Percentiles rank a stretch among this genome's conserved stretches.
Conservation (phyloP, 306 rosid species). For the Cucumis cinereus region DNA sequence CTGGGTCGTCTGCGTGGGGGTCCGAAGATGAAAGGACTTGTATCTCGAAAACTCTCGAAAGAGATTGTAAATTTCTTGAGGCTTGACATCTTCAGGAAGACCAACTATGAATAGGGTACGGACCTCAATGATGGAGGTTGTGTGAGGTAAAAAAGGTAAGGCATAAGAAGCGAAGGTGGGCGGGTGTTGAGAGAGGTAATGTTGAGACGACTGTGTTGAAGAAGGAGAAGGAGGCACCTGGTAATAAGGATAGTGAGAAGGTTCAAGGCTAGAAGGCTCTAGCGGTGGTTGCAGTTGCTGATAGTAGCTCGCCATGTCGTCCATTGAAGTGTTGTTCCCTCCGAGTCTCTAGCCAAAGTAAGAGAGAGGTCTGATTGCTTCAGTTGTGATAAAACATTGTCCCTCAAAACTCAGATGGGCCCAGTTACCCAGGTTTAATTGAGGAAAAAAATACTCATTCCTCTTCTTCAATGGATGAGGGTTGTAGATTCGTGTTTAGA, state of each 20-base stretch:
- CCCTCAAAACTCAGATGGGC: background rate
- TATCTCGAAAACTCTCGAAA: conserved; percentile 86
- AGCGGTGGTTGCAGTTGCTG: conserved; percentile 34
- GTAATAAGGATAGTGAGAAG: conserved; percentile 49
- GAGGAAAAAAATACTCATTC: too few species aligned
- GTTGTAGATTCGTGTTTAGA: too few species aligned
- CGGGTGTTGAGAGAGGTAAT: conserved; percentile 2
- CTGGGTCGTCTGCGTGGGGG: conserved; percentile 57
- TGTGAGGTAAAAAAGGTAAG: conserved; percentile 22
- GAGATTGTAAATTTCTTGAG: conserved; percentile 77
- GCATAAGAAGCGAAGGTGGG: conserved; percentile 32
- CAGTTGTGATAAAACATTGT: background rate
- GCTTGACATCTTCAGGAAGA: conserved; percentile 72
- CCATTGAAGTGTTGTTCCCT: conserved; percentile 32
- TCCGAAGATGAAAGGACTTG: conserved; percentile 88
- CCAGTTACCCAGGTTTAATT: too few species aligned
- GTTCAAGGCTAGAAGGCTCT: conserved; percentile 24
- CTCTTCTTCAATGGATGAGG: too few species aligned
- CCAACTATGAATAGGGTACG: conserved; percentile 93
- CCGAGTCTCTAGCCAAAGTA: background rate
- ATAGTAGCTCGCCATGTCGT: conserved; percentile 72
- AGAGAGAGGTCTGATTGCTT: background rate
- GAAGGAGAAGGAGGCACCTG: conserved; percentile 14
- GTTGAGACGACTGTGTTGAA: conserved; percentile 6
- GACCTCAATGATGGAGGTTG: conserved; percentile 39